Evolutionary conservation across 768 basidiomycete species (phyloP), one percentile per base, ranked within the genome.

Genomic region (Royoungia palumana): DNA sequence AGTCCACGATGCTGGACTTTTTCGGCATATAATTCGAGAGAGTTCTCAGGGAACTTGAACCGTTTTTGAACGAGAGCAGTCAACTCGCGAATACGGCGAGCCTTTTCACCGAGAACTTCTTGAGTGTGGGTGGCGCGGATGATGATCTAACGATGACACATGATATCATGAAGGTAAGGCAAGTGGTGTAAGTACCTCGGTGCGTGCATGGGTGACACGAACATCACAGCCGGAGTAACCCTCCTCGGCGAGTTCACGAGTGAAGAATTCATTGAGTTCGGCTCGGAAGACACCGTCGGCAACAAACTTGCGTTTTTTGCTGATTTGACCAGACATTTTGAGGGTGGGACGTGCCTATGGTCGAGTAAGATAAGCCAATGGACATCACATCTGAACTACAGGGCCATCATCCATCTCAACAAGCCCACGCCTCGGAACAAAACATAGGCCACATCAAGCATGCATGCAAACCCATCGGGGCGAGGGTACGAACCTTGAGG

Each of bases 221-320:
- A 99, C 96, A 75, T 99, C 96, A 72, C 96, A 99, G 47, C 96
- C 96, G 75, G 96, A 98, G 82, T 98, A 99, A 61, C 95, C 95
- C 74, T 99, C 96, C 75, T 94, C 94, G 46, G 96, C 90, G 63
- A 98, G 89, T 74, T 98, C 95, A 61, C 94, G 86, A 51, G 85
- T 91, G 73, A 98, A 96, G 82, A 99, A 98, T 74, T 99, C 96
- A 69, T 92, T 92, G 71, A 99, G 83, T 76, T 99, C 96, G 60
- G 96, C 96, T 70, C 92, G 93, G 82, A 94, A 95, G 49, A 97
- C 94, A 85, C 94, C 94, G 69, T 96, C 94, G 48, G 94, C 93
- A 65, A 95, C 89, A 65, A 95, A 94, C 83, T 94, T 97, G 79
- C 93, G 85, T 80, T 94, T 95, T 78, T 97, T 96, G 80, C 89